Base-by-base conservation (phyloP, 768 basidiomycete genomes). In the Leucogyrophana mollusca region DNA sequence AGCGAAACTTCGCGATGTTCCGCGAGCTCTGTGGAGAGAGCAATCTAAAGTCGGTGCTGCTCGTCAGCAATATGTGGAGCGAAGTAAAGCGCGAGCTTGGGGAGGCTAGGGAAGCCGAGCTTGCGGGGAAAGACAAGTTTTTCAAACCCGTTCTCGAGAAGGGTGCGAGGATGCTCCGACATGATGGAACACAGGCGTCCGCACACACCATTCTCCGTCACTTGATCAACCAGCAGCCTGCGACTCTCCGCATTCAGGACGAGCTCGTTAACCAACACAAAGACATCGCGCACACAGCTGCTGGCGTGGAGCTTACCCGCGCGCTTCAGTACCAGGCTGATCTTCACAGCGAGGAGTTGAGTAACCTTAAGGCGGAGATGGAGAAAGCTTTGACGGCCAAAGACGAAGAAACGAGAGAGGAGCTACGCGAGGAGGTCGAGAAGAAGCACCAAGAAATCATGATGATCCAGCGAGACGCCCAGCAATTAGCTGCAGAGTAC, bases 21-120 rank as follows among this genome's bases (percentile, higher is more conserved):
- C 53, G 66, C 18, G 61, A 70, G 46, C 61, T 78, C n/a, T 78
- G 74, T 39, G 75, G 74, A 1, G 67, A 70, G 21, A 55, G 45
- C 14, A 62, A 71, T 14, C 64, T 77, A 10, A 54, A 61, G 34
- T 74, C 68, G 40, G 71, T 77, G 9, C 56, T 72, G 2, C 65
- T 77, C 30, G 68, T 67, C 33, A 76, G 75, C 1, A 76, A 64
- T n/a, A 74, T 70, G 71, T 75, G 74, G 73, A 66, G 59, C 16
- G 50, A 64, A 40, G 62, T 72, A 16, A 53, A 52, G 7, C 34
- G 37, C 18, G 55, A 55, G 4, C 41, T 63, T 2, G 71, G 68
- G 4, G 43, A 56, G 35, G 52, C 53, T 6, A 57, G 76, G 32
- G 74, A 77, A 51, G 42, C 43, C 11, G 72, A 77, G 48, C 64